These are phyloP conservation scores for Phytophthora cryptogea DNA, from an alignment of 352 stramenopile species.

Conservation along the genomic window DNA sequence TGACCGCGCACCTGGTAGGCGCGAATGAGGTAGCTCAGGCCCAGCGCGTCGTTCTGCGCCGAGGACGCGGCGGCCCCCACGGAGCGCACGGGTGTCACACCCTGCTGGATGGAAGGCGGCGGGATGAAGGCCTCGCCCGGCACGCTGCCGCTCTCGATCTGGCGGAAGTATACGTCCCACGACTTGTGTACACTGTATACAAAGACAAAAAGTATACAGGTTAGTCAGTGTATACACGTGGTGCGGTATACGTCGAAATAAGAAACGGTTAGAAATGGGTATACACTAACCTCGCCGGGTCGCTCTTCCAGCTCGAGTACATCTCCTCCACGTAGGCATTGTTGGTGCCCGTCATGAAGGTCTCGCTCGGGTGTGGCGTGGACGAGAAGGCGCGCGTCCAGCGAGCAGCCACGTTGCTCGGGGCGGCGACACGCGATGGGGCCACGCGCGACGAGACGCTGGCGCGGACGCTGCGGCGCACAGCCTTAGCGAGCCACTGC, in stretches of 20 bases:
- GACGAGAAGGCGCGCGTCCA: conserved; percentile 61
- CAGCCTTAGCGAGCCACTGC: conserved; percentile 65
- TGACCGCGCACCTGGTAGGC: conserved; percentile 98
- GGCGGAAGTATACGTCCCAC: conserved; percentile 88
- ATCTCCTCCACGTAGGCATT: conserved; percentile 98
- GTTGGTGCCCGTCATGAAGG: conserved; percentile 95
- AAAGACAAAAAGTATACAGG: not conserved
- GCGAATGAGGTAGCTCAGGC: conserved; percentile 96
- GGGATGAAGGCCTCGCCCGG: conserved; percentile 86
- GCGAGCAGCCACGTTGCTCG: conserved; percentile 17
- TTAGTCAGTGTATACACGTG: not conserved
- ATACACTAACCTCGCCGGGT: conserved; percentile 79
- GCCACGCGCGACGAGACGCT: conserved; percentile 28
- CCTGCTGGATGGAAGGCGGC: conserved; percentile 74
- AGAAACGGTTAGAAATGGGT: conserved; percentile 3
- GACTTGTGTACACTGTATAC: conserved; percentile 80
- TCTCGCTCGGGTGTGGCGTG: conserved; percentile 80
- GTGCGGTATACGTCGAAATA: not conserved
- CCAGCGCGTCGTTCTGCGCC: conserved; percentile 84
- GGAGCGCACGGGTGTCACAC: conserved; percentile 68
- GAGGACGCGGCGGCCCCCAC: conserved; percentile 40
- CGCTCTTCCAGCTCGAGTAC: conserved; percentile 93
- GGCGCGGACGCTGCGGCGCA: conserved; percentile 52
- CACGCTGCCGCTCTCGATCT: conserved; percentile 79
- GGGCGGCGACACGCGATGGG: conserved; percentile 8